These are phyloP conservation scores for Moricandia moricandioides DNA, from an alignment of 345 rosid genomes.

Conservation along the genomic window DNA sequence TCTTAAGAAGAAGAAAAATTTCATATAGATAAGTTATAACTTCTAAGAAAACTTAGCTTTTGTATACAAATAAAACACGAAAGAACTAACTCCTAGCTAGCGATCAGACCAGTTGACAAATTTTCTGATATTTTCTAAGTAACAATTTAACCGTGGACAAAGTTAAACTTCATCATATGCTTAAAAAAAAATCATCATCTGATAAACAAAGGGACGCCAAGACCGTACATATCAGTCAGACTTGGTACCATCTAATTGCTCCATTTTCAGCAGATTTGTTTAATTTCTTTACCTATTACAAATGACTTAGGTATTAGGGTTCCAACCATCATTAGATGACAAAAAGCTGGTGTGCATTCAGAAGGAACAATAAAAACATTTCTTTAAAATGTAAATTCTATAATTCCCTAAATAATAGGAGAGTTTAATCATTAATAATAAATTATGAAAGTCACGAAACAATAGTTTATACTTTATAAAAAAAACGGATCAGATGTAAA, in stretches of 20 bases:
- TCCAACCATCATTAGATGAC: conserved; percentile 15
- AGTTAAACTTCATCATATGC: neutral
- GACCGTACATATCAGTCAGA: neutral
- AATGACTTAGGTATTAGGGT: neutral
- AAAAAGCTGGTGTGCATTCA: neutral
- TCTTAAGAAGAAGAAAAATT: neutral
- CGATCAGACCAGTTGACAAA: neutral
- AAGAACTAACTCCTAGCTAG: neutral
- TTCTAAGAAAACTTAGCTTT: neutral
- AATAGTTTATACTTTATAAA: neutral
- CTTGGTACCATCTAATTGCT: neutral
- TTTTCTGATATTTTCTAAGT: neutral
- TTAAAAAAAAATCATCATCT: neutral
- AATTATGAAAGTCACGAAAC: neutral
- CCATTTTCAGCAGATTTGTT: neutral
- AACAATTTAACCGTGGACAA: neutral
- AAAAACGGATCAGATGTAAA: conserved; percentile 8
- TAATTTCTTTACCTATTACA: neutral
- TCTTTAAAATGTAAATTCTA: neutral
- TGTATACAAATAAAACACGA: neutral
- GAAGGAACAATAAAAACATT: neutral
- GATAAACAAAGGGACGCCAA: neutral
- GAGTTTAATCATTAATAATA: neutral
- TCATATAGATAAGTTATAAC: too few species aligned
- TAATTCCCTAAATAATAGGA: neutral